Evolutionary conservation across 768 basidiomycete genomes (phyloP), one percentile per base, ranked within the genome.

Genomic region (Tulasnella sp.): DNA sequence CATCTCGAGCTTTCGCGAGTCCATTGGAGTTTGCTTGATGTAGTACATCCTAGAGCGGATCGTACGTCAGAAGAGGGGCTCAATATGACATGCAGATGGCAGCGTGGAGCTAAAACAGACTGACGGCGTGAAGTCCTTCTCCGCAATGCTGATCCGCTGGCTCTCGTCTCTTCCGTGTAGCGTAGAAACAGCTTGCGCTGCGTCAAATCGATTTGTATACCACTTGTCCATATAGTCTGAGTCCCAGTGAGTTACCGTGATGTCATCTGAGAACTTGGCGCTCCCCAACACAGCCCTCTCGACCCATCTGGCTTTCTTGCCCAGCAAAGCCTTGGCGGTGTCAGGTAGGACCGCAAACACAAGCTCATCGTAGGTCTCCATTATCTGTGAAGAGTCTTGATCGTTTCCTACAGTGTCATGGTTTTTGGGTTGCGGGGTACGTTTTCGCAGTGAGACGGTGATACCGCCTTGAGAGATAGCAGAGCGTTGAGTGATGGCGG

Each of bases 241-340:
- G 53, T 79, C 76, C 41, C 68, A 72, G 63, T 80, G 80, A 1
- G 78, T 80, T 30, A 79, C 76, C 0, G 75, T 76, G n/a, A 76
- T 67, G 53, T 78, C 74, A 68, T 73, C 42, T n/a, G 53, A 53
- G 34, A 53, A 73, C 68, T 74, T 77, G 45, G 77, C 74, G 43
- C 65, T 70, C 11, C 76, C 75, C 51, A 78, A 66, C 3, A 78
- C 72, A 24, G 61, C 65, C 59, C 66, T 70, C 64, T 79, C 77
- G 45, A 71, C 62, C 65, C 66, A 70, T 2, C 68, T 68, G 11
- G 74, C 73, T 34, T 71, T 62, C 54, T 69, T 70, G 19, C 74
- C 74, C 8, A 78, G 67, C 0, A 77, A 63, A 45, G 72, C 69
- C 63, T 75, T 71, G 17, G 72, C 70, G 2, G 74, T 74, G 61